phyloP scores from a whole-genome alignment of 148 eudicot genomes.

The Tetragonia tetragonoides region DNA sequence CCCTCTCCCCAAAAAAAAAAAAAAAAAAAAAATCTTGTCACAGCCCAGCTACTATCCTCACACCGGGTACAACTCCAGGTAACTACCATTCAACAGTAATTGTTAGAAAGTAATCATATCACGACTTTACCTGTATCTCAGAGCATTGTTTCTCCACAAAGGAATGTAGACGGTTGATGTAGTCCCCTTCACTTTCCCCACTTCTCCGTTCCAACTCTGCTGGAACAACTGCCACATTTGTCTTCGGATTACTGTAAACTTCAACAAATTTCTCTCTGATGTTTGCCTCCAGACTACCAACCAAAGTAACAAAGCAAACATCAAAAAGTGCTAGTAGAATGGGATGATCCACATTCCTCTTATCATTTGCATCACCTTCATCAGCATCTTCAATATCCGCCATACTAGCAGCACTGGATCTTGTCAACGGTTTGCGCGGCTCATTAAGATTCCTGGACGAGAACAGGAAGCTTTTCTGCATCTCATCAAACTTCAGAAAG shows the following conservation, averaged over 20 bases:
- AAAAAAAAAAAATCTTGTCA: neutral
- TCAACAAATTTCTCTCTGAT: conserved; percentile 77
- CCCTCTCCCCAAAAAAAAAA: no score
- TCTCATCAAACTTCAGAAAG: conserved; percentile 75
- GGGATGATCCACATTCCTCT: conserved; percentile 63
- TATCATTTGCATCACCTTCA: conserved; percentile 42
- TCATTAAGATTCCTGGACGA: conserved; percentile 52
- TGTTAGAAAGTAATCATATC: neutral
- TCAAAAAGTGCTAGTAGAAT: conserved; percentile 70
- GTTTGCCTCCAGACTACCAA: conserved; percentile 58
- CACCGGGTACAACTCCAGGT: neutral
- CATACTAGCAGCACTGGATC: conserved; percentile 81
- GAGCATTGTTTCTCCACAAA: conserved; percentile 86
- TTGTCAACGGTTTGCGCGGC: conserved; percentile 58
- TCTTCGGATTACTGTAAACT: conserved; percentile 81
- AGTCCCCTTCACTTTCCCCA: conserved; percentile 73
- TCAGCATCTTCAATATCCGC: conserved; percentile 70
- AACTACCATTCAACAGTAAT: neutral
- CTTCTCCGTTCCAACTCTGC: conserved; percentile 75
- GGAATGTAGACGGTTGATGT: conserved; percentile 67
- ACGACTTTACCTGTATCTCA: conserved; percentile 73
- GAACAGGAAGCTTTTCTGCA: conserved; percentile 72
- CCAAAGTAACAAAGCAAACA: conserved; percentile 53
- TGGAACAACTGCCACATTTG: conserved; percentile 82
- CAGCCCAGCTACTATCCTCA: neutral